Evolutionary conservation across 176 grass and related monocot genomes (phyloP).

Genomic region (Neostapfia colusana): DNA sequence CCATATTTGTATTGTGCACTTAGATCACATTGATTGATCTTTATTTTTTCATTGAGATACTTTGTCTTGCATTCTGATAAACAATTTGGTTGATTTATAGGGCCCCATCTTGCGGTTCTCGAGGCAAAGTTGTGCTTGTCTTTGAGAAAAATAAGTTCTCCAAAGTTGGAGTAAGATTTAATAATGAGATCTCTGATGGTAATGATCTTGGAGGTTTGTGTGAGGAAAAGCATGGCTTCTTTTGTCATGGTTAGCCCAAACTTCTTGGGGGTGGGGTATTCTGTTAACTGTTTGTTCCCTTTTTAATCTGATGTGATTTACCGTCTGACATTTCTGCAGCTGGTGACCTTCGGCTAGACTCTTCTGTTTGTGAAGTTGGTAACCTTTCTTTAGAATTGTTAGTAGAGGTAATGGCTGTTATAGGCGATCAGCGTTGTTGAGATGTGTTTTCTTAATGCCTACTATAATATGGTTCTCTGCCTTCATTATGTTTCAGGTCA

Average conservation of each 20-base stretch:
- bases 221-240: slow-evolving; percentile 70
- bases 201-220: slow-evolving; percentile 85
- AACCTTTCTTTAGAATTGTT: slow-evolving; percentile 59
- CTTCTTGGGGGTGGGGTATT: background rate
- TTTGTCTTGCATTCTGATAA: background rate
- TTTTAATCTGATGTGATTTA: slow-evolving; percentile 3
- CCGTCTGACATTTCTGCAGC: slow-evolving; percentile 34
- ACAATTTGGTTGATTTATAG: slow-evolving; percentile 36
- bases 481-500: slow-evolving; percentile 49
- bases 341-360: slow-evolving; percentile 46
- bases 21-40: background rate
- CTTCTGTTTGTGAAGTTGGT: slow-evolving; percentile 31
- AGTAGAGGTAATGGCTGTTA: slow-evolving; percentile 57
- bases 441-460: slow-evolving; percentile 14
- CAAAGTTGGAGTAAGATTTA: slow-evolving; percentile 82
- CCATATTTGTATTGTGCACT: background rate
- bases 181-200: slow-evolving; percentile 59
- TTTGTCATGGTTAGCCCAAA: slow-evolving; percentile 56
- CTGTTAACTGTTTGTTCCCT: background rate
- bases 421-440: background rate
- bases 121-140: slow-evolving; percentile 68
- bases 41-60: background rate
- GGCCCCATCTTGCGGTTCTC: slow-evolving; percentile 59
- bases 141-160: slow-evolving; percentile 61
- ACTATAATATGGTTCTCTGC: slow-evolving; percentile 6